Evolutionary conservation across 495 filamentous ascomycete genomes (phyloP).

Genomic region (Tuber brumale): DNA sequence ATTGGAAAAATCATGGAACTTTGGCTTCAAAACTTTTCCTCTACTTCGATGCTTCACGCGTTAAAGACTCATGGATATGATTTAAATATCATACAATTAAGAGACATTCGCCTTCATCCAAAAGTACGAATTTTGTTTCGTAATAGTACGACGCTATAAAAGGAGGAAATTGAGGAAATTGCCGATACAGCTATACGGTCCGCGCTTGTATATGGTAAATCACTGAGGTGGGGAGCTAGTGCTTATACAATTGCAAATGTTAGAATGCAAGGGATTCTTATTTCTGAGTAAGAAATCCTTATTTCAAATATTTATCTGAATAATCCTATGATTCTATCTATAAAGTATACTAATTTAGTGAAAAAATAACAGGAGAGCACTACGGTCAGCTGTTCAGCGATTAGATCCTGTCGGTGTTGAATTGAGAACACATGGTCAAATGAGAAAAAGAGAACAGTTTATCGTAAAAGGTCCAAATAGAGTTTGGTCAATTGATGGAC

Average conservation of each 20-base stretch:
- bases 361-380: too few species aligned
- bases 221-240: not conserved
- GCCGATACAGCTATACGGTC: not conserved
- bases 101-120: not conserved
- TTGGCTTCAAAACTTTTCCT: constrained; percentile 1
- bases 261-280: not conserved
- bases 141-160: not conserved
- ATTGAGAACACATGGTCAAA: too few species aligned
- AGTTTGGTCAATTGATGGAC: too few species aligned
- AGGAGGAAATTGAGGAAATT: not conserved
- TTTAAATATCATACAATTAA: not conserved
- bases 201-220: not conserved
- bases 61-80: not conserved
- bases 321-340: too few species aligned
- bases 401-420: too few species aligned
- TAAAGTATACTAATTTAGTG: too few species aligned
- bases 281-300: constrained; percentile 3
- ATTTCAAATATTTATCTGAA: too few species aligned
- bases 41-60: not conserved
- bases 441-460: too few species aligned
- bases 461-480: too few species aligned
- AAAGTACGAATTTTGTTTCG: not conserved
- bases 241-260: constrained; percentile 11
- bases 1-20: not conserved
- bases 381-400: too few species aligned